Conservation (phyloP, 108 stramenopile genomes). For the Parietichytrium sp. region DNA sequence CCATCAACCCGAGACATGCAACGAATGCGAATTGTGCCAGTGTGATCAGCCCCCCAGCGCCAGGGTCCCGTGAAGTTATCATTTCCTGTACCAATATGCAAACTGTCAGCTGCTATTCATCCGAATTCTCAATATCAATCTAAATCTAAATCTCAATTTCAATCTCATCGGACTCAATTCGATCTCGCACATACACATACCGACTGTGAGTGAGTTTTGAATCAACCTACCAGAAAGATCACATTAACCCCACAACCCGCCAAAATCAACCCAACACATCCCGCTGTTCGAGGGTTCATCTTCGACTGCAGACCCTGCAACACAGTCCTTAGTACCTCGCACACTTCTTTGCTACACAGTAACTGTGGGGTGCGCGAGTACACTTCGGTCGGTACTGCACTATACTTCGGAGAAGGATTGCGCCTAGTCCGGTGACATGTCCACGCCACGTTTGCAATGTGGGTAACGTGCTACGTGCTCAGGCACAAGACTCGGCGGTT, state of each 20-base stretch:
- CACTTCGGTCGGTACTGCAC: too few relatives aligned
- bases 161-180: neutral
- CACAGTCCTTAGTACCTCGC: too few relatives aligned
- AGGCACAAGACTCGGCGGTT: too few relatives aligned
- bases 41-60: slow-evolving; percentile 25
- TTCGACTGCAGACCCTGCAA: too few relatives aligned
- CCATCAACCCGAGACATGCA: neutral
- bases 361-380: too few relatives aligned
- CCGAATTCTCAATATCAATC: neutral
- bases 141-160: neutral
- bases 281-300: too few relatives aligned
- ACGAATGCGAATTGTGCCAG: slow-evolving; percentile 26
- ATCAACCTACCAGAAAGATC: slow-evolving; percentile 10
- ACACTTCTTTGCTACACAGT: too few relatives aligned
- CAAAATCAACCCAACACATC: neutral
- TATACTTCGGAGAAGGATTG: too few relatives aligned
- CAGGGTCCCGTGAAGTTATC: slow-evolving; percentile 18
- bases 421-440: too few relatives aligned
- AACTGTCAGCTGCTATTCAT: neutral
- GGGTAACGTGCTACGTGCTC: too few relatives aligned
- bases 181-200: neutral
- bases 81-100: neutral
- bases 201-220: neutral
- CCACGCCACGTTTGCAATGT: too few relatives aligned
- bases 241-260: slow-evolving; percentile 26